phyloP scores from a whole-genome alignment of 2,329 filamentous ascomycete genomes.

The Alternaria metachromatica region DNA sequence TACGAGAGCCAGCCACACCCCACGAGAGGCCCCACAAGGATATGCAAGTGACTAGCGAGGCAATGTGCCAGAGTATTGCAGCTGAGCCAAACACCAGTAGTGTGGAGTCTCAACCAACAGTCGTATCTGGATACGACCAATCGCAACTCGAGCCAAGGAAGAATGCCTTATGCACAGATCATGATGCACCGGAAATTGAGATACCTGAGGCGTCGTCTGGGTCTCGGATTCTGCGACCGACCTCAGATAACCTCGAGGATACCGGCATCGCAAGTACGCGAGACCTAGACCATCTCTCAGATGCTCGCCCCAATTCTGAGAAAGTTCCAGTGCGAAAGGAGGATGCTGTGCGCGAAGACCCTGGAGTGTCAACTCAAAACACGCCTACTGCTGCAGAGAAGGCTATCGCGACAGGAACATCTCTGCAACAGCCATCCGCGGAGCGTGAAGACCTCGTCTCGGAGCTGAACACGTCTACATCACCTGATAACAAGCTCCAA shows the following conservation, averaged over 20 bases:
- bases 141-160: not conserved
- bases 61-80: not conserved
- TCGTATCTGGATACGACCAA: not conserved
- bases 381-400: not conserved
- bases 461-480: not conserved
- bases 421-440: not conserved
- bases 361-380: not conserved
- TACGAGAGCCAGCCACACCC: not conserved
- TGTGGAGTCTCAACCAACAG: not conserved
- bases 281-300: not conserved
- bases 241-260: not conserved
- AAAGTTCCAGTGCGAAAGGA: not conserved
- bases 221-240: not conserved
- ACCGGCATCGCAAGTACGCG: not conserved
- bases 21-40: slow-evolving; percentile 2
- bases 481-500: not conserved
- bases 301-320: not conserved
- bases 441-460: not conserved
- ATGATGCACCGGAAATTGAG: not conserved
- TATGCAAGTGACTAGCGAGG: not conserved
- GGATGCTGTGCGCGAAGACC: not conserved
- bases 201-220: not conserved
- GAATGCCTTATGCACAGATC: not conserved
- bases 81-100: not conserved
- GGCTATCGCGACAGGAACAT: not conserved